Evolutionary conservation across 179 eudicot species (phyloP).

Genomic region (Camellia oleifera): DNA sequence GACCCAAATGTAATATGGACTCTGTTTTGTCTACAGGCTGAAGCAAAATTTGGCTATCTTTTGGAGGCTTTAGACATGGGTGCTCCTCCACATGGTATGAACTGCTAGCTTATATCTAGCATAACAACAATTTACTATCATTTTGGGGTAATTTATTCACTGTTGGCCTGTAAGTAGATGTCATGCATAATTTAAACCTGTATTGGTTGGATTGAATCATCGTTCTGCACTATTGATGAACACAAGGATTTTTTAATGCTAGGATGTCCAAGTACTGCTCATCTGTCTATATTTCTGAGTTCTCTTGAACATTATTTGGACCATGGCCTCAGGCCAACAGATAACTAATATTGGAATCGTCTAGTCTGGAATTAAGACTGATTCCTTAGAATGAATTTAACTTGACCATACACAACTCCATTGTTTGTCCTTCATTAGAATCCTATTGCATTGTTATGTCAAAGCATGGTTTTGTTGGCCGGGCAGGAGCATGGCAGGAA

Average conservation of each 20-base stretch:
- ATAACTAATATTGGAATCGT: neutral
- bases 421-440: neutral
- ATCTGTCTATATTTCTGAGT: neutral
- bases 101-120: neutral
- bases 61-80: slow-evolving; percentile 98
- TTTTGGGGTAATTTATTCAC: neutral
- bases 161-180: slow-evolving; percentile 4
- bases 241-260: neutral
- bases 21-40: slow-evolving; percentile 59
- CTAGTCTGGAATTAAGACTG: neutral
- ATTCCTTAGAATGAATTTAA: neutral
- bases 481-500: no score
- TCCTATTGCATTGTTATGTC: neutral
- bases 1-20: neutral
- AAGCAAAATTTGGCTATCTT: slow-evolving; percentile 92
- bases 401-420: neutral
- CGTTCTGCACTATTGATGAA: neutral
- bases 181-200: neutral
- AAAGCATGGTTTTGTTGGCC: neutral
- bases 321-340: neutral
- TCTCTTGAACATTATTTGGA: neutral
- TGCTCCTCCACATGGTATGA: slow-evolving; percentile 95
- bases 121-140: neutral
- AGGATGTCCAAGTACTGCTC: neutral
- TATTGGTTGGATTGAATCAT: neutral